Conservation (phyloP, 2,329 filamentous ascomycete genomes). For the Aureobasidium namibiae region DNA sequence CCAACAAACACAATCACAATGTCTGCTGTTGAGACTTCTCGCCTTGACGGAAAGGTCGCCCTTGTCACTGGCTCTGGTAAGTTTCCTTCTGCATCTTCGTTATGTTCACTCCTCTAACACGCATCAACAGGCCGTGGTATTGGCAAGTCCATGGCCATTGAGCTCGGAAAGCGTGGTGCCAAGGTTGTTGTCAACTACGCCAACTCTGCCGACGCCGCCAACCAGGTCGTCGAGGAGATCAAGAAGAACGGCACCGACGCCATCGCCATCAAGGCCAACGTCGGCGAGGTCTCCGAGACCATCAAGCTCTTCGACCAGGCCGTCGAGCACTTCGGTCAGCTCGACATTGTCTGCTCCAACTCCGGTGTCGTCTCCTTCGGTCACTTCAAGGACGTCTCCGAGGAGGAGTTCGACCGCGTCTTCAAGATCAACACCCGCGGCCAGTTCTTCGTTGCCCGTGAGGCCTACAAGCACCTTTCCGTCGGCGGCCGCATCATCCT, state of each 20-base stretch:
- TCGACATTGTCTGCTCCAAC: conserved; percentile 65
- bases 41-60: conserved; percentile 46
- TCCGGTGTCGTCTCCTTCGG: conserved; percentile 50
- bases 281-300: conserved; percentile 56
- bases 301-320: conserved; percentile 55
- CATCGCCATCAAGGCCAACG: conserved; percentile 59
- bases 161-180: conserved; percentile 57
- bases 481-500: conserved; percentile 46
- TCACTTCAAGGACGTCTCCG: conserved; percentile 45
- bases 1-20: conserved; percentile 25
- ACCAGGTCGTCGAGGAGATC: conserved; percentile 59
- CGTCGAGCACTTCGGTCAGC: conserved; percentile 54
- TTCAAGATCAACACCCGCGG: conserved; percentile 55
- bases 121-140: conserved; percentile 50
- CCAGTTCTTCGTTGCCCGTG: conserved; percentile 55
- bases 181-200: conserved; percentile 62
- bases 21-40: conserved; percentile 37
- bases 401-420: conserved; percentile 50
- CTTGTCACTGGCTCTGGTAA: conserved; percentile 45
- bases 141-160: conserved; percentile 57
- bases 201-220: conserved; percentile 55
- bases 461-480: conserved; percentile 46
- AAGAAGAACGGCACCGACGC: conserved; percentile 56
- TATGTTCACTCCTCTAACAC: conserved; percentile 15
- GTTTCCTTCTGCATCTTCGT: conserved; percentile 11